These are phyloP conservation scores for Anethum foeniculum DNA, from an alignment of 140 eudicot species.

Conservation along the genomic window DNA sequence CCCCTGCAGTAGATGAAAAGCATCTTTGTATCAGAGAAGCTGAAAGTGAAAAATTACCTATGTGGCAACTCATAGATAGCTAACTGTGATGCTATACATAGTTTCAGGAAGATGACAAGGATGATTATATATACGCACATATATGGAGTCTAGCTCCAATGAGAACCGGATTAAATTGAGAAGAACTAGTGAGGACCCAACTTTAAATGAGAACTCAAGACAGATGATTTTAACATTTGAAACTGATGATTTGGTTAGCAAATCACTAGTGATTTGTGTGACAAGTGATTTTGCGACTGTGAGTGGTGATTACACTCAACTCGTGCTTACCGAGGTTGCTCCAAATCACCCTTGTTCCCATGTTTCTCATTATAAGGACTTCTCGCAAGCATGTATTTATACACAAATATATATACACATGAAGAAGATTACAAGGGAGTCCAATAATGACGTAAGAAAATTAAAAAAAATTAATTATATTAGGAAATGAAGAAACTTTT, in stretches of 20 bases:
- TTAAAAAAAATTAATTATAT: background rate
- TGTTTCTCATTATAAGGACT: background rate
- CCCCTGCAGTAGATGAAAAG: slow-evolving; percentile 15
- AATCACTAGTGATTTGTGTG: background rate
- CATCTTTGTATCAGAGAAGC: background rate
- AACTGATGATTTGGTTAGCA: background rate
- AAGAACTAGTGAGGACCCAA: background rate
- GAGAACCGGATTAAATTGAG: background rate
- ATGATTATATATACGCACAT: too few relatives aligned
- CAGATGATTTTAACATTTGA: background rate
- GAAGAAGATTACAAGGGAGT: background rate
- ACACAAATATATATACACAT: background rate
- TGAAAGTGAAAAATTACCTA: background rate
- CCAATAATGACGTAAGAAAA: background rate
- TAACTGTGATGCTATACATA: background rate
- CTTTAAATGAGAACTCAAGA: background rate
- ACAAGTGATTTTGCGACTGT: background rate
- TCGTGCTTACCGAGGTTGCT: background rate
- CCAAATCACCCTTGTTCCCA: background rate
- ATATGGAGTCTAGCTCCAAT: background rate
- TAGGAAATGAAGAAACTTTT: background rate
- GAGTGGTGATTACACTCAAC: background rate
- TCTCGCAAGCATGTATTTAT: background rate
- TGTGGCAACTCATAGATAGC: background rate
- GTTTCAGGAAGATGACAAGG: background rate